Conservation (phyloP, 106 monocot genomes). For the Dendrobium chrysotoxum region DNA sequence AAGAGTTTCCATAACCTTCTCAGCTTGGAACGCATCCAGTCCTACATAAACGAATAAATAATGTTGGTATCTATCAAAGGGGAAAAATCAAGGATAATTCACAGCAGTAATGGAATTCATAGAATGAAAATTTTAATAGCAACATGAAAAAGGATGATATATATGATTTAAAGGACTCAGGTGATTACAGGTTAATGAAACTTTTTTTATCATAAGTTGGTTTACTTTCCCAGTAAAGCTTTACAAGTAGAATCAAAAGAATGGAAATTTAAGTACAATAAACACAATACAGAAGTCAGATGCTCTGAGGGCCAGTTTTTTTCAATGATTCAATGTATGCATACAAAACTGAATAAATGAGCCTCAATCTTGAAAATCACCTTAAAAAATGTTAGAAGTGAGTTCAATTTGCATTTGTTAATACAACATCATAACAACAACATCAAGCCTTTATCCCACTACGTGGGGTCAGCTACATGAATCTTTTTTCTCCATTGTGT, state of each 20-base stretch:
- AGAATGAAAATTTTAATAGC: neutral
- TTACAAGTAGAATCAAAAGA: neutral
- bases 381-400: no score
- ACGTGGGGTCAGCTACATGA: no score
- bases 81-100: neutral
- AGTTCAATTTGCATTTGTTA: no score
- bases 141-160: neutral
- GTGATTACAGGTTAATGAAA: neutral
- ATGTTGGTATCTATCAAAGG: neutral
- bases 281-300: no score
- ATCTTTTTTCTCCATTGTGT: no score
- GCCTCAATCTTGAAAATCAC: no score
- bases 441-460: no score
- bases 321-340: no score
- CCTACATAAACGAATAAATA: constrained; percentile 28
- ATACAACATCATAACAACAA: no score
- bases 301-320: no score
- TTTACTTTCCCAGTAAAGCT: neutral
- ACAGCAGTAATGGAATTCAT: neutral
- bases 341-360: no score
- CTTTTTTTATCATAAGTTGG: neutral
- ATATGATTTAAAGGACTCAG: neutral
- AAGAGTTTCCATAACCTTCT: constrained; percentile 97
- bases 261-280: no score
- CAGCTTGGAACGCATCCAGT: constrained; percentile 96